Base-by-base conservation (phyloP, 208 protist species). In the Crithidia fasciculata region DNA sequence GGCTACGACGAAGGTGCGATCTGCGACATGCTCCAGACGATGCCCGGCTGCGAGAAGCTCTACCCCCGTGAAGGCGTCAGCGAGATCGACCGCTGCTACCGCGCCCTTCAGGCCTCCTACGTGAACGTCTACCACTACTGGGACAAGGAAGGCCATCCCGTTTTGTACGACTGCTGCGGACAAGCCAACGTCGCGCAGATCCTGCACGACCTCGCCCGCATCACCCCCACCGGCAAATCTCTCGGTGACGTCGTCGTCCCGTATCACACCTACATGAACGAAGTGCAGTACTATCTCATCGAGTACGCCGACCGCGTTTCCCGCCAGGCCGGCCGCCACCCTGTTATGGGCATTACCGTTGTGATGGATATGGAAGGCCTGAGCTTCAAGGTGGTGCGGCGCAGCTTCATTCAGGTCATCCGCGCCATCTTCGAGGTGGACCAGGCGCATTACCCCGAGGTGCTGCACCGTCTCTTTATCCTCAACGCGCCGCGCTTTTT, bases 231-330 rank as follows among this genome's bases (percentile, higher is more conserved):
- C 0, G 85, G 83, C 62, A 81, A 88, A 52, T 37, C 57, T 0
- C 49, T 80, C 10, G 73, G 69, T 37, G 85, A 94, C 41, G 72
- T 83, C 13, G 73, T 88, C 61, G 74, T 91, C 19, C 77, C 74
- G 1, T 94, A 90, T 43, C 89, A 94, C 78, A 78, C 82, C 15
- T 91, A 91, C 80, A 86, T 89, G 83, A 94, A 94, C 72, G 82
- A 89, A 67, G 83, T 94, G 41, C 85, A 90, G 67, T 85, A 90
- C 75, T 80, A 85, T 55, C 40, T 94, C 36, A 82, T 90, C 44
- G 64, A 74, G 15, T 89, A 94, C 63, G 79, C 76, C 1, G 71
- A 93, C 60, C 37, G 54, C 2, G 44, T 80, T 36, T 80, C 66
- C 13, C 63, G 65, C 66, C 50, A 74, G 43, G 75, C 68, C 10